Evolutionary conservation across 768 basidiomycete genomes (phyloP).

Genomic region (Sarcodon sp.): DNA sequence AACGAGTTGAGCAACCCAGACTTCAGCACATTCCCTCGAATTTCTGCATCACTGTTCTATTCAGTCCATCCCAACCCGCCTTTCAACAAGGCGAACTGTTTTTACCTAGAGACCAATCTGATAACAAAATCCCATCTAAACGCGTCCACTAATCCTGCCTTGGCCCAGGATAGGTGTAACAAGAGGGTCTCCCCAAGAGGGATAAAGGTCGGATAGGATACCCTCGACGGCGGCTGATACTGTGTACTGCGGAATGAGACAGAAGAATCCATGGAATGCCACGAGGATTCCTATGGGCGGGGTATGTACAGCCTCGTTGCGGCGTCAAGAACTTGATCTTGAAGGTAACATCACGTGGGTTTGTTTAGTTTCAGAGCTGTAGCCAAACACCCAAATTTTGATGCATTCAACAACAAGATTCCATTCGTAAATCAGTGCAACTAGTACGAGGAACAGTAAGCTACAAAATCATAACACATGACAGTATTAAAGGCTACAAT

Average conservation of each 20-base stretch:
- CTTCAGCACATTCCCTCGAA: conserved; percentile 64
- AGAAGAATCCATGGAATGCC: neutral
- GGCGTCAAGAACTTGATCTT: neutral
- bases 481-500: no score
- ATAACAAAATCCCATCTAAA: conserved; percentile 62
- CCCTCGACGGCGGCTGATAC: conserved; percentile 24
- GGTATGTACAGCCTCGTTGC: neutral
- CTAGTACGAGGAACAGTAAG: no score
- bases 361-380: no score
- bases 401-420: no score
- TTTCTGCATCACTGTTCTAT: conserved; percentile 52
- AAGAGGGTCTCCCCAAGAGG: conserved; percentile 44
- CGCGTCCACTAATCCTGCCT: conserved; percentile 53
- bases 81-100: neutral
- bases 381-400: no score
- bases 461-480: no score
- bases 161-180: conserved; percentile 48
- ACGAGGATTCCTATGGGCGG: neutral
- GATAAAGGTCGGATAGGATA: conserved; percentile 59
- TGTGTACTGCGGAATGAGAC: neutral
- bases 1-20: conserved; percentile 61
- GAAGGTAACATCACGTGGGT: neutral
- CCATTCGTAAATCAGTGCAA: no score
- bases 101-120: conserved; percentile 44
- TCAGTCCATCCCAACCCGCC: conserved; percentile 2